Evolutionary conservation across 176 grass and related monocot species (phyloP).

Genomic region (Saccharum spontaneum): DNA sequence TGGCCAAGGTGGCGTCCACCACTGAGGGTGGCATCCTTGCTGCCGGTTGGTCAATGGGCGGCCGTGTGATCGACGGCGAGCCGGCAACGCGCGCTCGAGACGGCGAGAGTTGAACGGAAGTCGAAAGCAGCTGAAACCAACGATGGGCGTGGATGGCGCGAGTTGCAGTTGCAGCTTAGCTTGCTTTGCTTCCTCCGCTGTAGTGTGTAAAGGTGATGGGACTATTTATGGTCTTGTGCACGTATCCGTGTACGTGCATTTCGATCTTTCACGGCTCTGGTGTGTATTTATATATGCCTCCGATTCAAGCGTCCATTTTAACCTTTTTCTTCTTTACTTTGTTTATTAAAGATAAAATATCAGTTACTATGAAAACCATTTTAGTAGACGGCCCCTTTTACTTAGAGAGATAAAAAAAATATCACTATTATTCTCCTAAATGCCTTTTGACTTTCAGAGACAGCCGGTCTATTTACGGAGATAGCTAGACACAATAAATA

Average conservation of each 20-base stretch:
- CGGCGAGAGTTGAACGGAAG: not conserved
- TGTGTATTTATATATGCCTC: not conserved
- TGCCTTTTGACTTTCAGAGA: too few species aligned
- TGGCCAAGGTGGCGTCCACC: not conserved
- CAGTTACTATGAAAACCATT: too few species aligned
- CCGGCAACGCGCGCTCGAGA: not conserved
- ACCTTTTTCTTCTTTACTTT: too few species aligned
- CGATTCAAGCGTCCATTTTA: too few species aligned
- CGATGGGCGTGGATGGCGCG: not conserved
- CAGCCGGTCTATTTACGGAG: too few species aligned
- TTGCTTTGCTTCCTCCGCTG: not conserved
- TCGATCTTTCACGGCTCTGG: not conserved
- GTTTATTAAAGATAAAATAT: too few species aligned
- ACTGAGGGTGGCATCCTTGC: not conserved
- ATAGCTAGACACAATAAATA: too few species aligned
- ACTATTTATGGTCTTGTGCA: not conserved
- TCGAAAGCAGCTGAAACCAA: too few species aligned
- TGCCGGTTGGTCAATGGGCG: not conserved
- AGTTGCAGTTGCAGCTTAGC: not conserved
- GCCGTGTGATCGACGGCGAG: not conserved
- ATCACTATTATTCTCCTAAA: too few species aligned
- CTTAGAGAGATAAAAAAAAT: too few species aligned
- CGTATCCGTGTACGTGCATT: not conserved
- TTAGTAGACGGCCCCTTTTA: too few species aligned
- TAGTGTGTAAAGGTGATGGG: not conserved